Base-by-base conservation (phyloP, 345 rosid genomes). In the Brassica rapa region DNA sequence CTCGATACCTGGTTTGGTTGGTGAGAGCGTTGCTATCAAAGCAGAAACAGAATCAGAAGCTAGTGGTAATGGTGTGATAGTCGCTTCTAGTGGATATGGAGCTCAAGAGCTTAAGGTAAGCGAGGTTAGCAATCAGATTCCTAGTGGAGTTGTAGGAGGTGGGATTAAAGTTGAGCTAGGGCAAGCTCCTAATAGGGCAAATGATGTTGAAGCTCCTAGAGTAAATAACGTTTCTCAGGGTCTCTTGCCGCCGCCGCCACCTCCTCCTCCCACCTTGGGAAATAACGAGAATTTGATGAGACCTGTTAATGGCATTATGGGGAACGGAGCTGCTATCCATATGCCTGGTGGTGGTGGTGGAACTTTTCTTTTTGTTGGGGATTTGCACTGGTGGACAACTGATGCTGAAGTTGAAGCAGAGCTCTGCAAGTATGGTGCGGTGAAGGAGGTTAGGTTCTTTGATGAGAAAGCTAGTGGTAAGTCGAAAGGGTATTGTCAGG, bases 381-480 rank as follows among this genome's bases (percentile, higher is more conserved):
- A 93, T 64, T 73, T 93, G 86, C 96, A 91, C 81, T 93, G 94
- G 98, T 93, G 98, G 96, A 93, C 96, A 7, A 93, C 93, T 0
- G 96, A 93, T 86, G 91, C 90, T 0, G 94, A 93, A 63, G 80
- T 93, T 37, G 96, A 91, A 85, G 69, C 76, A 2, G 94, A 82
- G 75, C 79, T 86, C 51, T 87, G 85, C 80, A 85, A 89, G 83
- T 91, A 87, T 75, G 93, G 96, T 72, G 69, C 65, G 0, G 94
- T 91, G 60, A 91, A 93, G 68, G 94, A 89, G 86, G 86, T 93
- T 4, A 93, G 89, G 82, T 93, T 91, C 83, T 93, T 88, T 24
- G 94, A 93, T 15, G 98, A 93, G 87, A 93, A 85, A 77, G 96
- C 93, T 5, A 93, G 91, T 64, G 98, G 98, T n/a, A 93, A 93